A percentile compares a stretch with the other conserved stretches of the same genome.
Conservation (phyloP, 768 basidiomycete genomes). For the Ephemerocybe angulata region DNA sequence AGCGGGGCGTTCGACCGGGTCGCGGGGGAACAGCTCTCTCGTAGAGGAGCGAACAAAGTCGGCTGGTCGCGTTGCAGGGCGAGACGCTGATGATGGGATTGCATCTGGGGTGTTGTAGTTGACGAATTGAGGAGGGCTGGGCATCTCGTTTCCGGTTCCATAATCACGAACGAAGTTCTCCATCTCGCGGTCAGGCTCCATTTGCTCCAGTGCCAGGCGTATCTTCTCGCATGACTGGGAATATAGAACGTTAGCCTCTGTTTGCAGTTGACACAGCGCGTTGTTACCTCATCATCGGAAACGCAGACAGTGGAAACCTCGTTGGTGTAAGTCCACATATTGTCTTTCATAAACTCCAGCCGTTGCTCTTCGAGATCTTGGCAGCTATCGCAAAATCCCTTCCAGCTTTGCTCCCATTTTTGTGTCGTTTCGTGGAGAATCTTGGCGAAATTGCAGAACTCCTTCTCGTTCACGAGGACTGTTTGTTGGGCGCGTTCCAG, state of each 20-base stretch:
- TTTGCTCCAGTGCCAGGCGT: constrained; percentile 79
- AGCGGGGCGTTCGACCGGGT: constrained; percentile 23
- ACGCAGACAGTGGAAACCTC: constrained; percentile 95
- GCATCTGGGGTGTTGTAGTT: constrained; percentile 72
- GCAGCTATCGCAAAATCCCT: constrained; percentile 86
- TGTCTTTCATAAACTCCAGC: constrained; percentile 92
- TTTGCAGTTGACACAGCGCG: constrained; percentile 30
- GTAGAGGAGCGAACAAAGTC: constrained; percentile 46
- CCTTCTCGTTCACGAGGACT: constrained; percentile 86
- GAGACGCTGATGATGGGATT: constrained; percentile 54
- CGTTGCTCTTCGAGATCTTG: constrained; percentile 96
- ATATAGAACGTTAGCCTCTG: constrained; percentile 5
- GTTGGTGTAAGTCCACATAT: constrained; percentile 95
- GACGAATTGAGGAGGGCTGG: constrained; percentile 83
- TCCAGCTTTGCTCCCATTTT: constrained; percentile 95
- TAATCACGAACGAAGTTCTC: constrained; percentile 85
- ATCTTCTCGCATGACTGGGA: constrained; percentile 86
- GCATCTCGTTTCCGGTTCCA: constrained; percentile 84
- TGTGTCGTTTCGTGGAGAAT: constrained; percentile 72
- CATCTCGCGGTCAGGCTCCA: constrained; percentile 86
- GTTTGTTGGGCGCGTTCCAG: constrained; percentile 90
- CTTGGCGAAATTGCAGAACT: constrained; percentile 84
- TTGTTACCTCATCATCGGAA: constrained; percentile 86
- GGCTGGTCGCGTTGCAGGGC: constrained; percentile 55
- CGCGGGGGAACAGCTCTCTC: constrained; percentile 33